These are phyloP conservation scores for Fomitopsis pulvina DNA, from an alignment of 768 basidiomycete genomes.

Conservation along the genomic window DNA sequence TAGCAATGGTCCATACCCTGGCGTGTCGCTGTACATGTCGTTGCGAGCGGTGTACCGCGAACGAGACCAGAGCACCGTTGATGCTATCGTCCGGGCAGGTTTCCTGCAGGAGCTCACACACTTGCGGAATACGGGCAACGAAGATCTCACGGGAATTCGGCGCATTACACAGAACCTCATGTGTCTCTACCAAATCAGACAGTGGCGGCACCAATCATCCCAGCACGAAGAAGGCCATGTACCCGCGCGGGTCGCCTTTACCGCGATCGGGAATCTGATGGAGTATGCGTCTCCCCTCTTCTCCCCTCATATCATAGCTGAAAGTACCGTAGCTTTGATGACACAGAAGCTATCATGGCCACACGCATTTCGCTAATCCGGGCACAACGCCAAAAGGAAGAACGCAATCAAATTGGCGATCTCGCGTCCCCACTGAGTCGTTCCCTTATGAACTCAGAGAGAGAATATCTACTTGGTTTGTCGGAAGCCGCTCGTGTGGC, in stretches of 20 bases:
- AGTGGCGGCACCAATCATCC: conserved; percentile 41
- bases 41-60: conserved; percentile 81
- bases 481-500: conserved; percentile 65
- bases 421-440: conserved; percentile 47
- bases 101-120: conserved; percentile 57
- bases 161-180: conserved; percentile 65
- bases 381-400: conserved; percentile 61
- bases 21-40: conserved; percentile 66
- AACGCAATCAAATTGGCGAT: conserved; percentile 71
- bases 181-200: conserved; percentile 70
- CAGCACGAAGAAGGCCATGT: no score
- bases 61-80: conserved; percentile 45
- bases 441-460: conserved; percentile 55
- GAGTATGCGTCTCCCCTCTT: no score
- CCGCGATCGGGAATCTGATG: no score
- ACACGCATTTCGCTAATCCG: conserved; percentile 79
- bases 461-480: conserved; percentile 60
- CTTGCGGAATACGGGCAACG: conserved; percentile 61
- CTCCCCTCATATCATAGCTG: no score
- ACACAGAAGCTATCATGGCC: conserved; percentile 72
- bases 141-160: conserved; percentile 74
- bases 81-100: conserved; percentile 41
- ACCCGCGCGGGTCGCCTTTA: conserved; percentile 42
- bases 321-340: conserved; percentile 48
- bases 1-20: conserved; percentile 35